Conservation (phyloP, 495 filamentous ascomycete species). For the Hapsidospora chrysogenum region DNA sequence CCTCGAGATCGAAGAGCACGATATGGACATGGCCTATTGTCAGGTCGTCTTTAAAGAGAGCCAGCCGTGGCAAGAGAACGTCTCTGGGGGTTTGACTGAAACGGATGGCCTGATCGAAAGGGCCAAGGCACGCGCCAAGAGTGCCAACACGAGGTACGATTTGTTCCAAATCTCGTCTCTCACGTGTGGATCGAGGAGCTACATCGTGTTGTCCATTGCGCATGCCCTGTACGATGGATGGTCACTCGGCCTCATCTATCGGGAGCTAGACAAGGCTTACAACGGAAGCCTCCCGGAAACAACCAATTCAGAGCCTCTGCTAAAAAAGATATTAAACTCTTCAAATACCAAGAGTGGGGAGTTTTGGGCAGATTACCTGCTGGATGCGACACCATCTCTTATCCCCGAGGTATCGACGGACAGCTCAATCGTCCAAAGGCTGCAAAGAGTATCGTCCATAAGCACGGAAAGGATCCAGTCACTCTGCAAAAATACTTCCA, state of each 20-base stretch:
- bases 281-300: slow-evolving; percentile 18
- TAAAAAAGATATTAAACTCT: slow-evolving; percentile 25
- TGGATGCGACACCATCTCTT: slow-evolving; percentile 24
- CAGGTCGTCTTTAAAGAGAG: slow-evolving; percentile 37
- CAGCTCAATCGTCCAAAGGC: background rate
- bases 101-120: slow-evolving; percentile 10
- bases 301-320: slow-evolving; percentile 24
- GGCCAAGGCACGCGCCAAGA: slow-evolving; percentile 13
- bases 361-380: slow-evolving; percentile 47
- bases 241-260: slow-evolving; percentile 49
- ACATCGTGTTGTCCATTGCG: slow-evolving; percentile 52
- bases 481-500: slow-evolving; percentile 37
- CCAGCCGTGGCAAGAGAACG: slow-evolving; percentile 3
- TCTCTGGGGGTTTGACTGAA: slow-evolving; percentile 9
- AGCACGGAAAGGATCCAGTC: slow-evolving; percentile 14
- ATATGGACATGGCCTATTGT: slow-evolving; percentile 38
- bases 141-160: slow-evolving; percentile 7
- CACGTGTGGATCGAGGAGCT: slow-evolving; percentile 14
- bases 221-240: slow-evolving; percentile 72
- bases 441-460: slow-evolving; percentile 27
- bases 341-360: slow-evolving; percentile 17
- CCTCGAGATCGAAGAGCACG: slow-evolving; percentile 38
- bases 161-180: slow-evolving; percentile 27
- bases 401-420: slow-evolving; percentile 7
- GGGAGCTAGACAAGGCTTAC: slow-evolving; percentile 47